A percentile compares a stretch with the other conserved stretches of the same genome.
phyloP scores from a whole-genome alignment of 2,329 filamentous ascomycete genomes.

The Penicillium sp. region DNA sequence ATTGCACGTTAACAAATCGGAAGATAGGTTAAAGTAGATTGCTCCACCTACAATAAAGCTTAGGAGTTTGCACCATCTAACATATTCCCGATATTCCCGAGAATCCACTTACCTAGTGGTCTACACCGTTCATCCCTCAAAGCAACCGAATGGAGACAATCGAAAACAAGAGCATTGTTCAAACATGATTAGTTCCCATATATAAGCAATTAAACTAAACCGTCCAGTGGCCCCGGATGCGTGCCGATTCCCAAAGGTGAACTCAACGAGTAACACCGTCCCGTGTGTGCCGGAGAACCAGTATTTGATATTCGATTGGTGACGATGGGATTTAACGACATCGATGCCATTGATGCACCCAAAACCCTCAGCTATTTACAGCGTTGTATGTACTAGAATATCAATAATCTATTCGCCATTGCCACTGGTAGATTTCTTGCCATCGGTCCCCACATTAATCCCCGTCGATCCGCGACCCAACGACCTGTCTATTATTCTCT shows the following conservation, averaged over 20 bases:
- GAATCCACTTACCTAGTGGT: not conserved
- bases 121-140: not conserved
- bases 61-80: not conserved
- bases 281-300: not conserved
- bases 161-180: not conserved
- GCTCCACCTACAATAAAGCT: not conserved
- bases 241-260: conserved; percentile 15
- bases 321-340: not conserved
- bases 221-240: not conserved
- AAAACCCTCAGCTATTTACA: not conserved
- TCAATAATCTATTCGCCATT: not conserved
- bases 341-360: not conserved
- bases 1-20: not conserved
- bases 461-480: conserved; percentile 1
- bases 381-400: not conserved
- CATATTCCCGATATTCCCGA: not conserved
- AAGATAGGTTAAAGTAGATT: not conserved
- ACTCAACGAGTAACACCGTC: conserved; percentile 6
- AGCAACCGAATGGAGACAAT: not conserved
- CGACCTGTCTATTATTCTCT: not conserved
- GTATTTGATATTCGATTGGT: not conserved
- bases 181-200: not conserved
- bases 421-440: not conserved
- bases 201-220: not conserved
- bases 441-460: conserved; percentile 8